These are phyloP conservation scores for Polyplosphaeria fusca DNA, from an alignment of 495 filamentous ascomycete genomes.

Conservation along the genomic window DNA sequence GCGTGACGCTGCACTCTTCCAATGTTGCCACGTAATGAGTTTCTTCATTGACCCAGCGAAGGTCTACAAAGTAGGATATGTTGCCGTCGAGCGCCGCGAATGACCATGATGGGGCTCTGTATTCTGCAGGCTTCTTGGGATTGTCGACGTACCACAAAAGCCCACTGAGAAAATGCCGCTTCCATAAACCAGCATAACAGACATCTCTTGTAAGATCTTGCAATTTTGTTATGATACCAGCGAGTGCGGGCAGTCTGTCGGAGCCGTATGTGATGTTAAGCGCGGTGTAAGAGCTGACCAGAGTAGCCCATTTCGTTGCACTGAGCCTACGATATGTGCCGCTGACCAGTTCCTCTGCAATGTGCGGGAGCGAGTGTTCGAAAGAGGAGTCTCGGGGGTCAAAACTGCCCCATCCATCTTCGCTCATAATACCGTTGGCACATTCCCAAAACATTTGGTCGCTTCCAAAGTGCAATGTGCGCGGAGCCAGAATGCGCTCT, in stretches of 20 bases:
- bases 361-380: not conserved
- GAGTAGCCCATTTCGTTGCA: not conserved
- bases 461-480: conserved; percentile 7
- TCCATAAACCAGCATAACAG: conserved; percentile 16
- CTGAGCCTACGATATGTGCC: not conserved
- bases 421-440: not conserved
- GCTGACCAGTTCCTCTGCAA: not conserved
- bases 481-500: conserved; percentile 6
- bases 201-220: not conserved
- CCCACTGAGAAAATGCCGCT: not conserved
- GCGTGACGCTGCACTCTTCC: too few relatives aligned
- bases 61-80: too few relatives aligned
- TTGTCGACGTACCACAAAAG: conserved; percentile 7
- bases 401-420: not conserved
- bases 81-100: conserved; percentile 18
- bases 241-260: conserved; percentile 7
- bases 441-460: conserved; percentile 13
- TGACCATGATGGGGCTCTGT: conserved; percentile 16
- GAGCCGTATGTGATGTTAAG: not conserved
- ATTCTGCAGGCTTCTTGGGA: not conserved
- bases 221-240: not conserved
- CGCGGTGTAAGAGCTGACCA: not conserved
- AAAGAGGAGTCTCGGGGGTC: not conserved
- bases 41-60: too few relatives aligned
- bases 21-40: too few relatives aligned